A percentile compares a stretch with the other conserved stretches of the same genome.
phyloP scores from a whole-genome alignment of 495 filamentous ascomycete genomes.

The Penicillium cinerascens region DNA sequence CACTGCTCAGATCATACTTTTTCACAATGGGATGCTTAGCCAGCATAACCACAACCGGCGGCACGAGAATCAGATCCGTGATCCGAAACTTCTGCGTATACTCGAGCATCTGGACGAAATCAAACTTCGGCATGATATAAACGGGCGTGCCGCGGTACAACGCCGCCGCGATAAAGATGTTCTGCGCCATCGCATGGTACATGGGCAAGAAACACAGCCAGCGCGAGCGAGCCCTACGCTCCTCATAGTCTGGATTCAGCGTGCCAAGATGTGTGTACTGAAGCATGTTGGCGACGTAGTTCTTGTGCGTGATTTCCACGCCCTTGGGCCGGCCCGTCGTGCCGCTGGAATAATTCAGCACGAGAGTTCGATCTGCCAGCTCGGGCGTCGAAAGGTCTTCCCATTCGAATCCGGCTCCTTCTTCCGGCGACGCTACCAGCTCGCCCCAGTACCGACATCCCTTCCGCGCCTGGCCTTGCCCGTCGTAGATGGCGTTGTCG shows the following conservation, averaged over 20 bases:
- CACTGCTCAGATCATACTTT: slow-evolving; percentile 65
- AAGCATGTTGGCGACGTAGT: slow-evolving; percentile 68
- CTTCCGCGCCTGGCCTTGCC: slow-evolving; percentile 30
- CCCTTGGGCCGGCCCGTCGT: slow-evolving; percentile 85
- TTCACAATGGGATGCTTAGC: slow-evolving; percentile 63
- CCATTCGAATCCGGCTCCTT: slow-evolving; percentile 45
- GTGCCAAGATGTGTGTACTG: slow-evolving; percentile 48
- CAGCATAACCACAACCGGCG: slow-evolving; percentile 69
- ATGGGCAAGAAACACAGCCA: slow-evolving; percentile 66
- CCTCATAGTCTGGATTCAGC: slow-evolving; percentile 46
- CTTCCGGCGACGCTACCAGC: slow-evolving; percentile 40
- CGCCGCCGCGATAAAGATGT: slow-evolving; percentile 44
- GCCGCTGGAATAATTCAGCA: slow-evolving; percentile 71
- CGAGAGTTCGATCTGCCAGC: slow-evolving; percentile 40
- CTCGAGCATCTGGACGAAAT: slow-evolving; percentile 66
- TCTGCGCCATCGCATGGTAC: slow-evolving; percentile 65
- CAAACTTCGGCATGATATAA: slow-evolving; percentile 72
- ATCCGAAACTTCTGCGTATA: slow-evolving; percentile 66
- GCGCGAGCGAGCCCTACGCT: slow-evolving; percentile 27
- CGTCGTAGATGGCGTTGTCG: slow-evolving; percentile 43
- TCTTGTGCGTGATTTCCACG: slow-evolving; percentile 71
- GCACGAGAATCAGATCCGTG: slow-evolving; percentile 57
- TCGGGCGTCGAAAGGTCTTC: slow-evolving; percentile 36
- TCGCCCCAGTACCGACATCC: slow-evolving; percentile 50
- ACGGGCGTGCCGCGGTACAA: slow-evolving; percentile 44